These are phyloP conservation scores for Phytophthora sansomeana DNA, from an alignment of 352 stramenopile species.

Conservation along the genomic window DNA sequence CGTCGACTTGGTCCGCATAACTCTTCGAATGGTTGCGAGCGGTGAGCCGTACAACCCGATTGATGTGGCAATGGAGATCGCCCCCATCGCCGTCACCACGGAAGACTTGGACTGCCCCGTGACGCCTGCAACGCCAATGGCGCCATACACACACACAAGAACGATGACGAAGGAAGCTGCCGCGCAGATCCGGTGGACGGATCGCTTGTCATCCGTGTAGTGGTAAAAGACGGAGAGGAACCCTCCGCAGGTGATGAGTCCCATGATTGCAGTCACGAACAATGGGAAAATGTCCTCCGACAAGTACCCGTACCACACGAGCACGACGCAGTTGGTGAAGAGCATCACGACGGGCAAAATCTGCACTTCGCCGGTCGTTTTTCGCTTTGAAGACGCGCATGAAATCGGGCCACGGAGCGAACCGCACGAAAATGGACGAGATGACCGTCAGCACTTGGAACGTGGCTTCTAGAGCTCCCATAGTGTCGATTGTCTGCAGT, in stretches of 20 bases:
- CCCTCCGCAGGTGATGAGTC: conserved; percentile 44
- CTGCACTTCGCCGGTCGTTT: conserved; percentile 51
- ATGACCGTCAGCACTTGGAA: conserved; percentile 72
- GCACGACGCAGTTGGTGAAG: conserved; percentile 71
- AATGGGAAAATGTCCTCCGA: conserved; percentile 61
- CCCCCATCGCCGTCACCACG: conserved; percentile 50
- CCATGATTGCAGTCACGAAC: conserved; percentile 58
- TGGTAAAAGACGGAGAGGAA: conserved; percentile 62
- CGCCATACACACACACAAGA: conserved; percentile 42
- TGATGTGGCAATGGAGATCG: conserved; percentile 56
- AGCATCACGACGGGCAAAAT: conserved; percentile 71
- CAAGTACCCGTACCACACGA: conserved; percentile 62
- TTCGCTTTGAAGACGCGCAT: conserved; percentile 64
- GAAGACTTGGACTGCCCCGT: conserved; percentile 38
- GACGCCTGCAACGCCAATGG: conserved; percentile 40
- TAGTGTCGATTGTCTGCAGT: conserved; percentile 1
- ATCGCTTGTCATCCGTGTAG: conserved; percentile 39
- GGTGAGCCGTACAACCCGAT: conserved; percentile 66
- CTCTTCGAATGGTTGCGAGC: conserved; percentile 51
- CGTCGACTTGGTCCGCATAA: conserved; percentile 38
- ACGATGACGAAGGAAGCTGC: conserved; percentile 19
- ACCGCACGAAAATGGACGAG: conserved; percentile 72
- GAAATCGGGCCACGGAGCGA: conserved; percentile 62
- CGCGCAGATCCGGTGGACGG: conserved; percentile 28
- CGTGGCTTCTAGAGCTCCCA: conserved; percentile 27